Evolutionary conservation across 345 rosid species (phyloP), one percentile per base, ranked within the genome.

Genomic region (Eucalyptus leucophloia): DNA sequence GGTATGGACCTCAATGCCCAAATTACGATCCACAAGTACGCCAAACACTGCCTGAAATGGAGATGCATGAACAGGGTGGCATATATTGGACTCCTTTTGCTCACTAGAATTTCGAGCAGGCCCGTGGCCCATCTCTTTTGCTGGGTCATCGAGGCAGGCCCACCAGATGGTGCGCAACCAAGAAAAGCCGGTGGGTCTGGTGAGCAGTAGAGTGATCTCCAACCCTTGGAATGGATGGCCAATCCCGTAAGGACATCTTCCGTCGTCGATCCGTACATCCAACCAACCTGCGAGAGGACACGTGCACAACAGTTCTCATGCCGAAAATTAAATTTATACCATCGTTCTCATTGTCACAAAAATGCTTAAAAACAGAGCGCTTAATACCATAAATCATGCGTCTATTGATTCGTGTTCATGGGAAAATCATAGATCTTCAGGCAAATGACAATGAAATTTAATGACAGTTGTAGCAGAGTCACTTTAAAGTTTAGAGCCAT

Each of bases 61-160:
- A 96, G 92, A 86, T 90, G 89, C 3, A 89, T 90, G 1, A 65
- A 45, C 60, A 93, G 24, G 40, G 88, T 51, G 32, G 69, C 93
- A 32, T 87, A 11, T 12, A 95, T 87, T 1, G 96, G 97, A 90
- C 49, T 94, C n/a, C 49, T 89, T 67, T 87, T 90, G 89, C 91
- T 90, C 40, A 95, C 44, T 60, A 95, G 88, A 72, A 94, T 51
- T 91, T 96, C 96, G 12, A 94, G 94, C 21, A 94, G 12, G 9
- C 97, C 96, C 0, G 95, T 93, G 28, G 93, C 91, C 98, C 98
- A 97, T 81, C 97, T 92, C 88, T 94, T 95, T 45, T 90, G 93
- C 69, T 96, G 98, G 69, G 85, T 62, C 95, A 96, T 85, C 2
- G 91, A 81, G 12, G 81, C 91, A 0, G 96, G 94, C 9, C 94